A percentile compares a stretch with the other conserved stretches of the same genome.
Conservation (phyloP, 73 alveolate genomes). For the Paramecium pentaurelia region DNA sequence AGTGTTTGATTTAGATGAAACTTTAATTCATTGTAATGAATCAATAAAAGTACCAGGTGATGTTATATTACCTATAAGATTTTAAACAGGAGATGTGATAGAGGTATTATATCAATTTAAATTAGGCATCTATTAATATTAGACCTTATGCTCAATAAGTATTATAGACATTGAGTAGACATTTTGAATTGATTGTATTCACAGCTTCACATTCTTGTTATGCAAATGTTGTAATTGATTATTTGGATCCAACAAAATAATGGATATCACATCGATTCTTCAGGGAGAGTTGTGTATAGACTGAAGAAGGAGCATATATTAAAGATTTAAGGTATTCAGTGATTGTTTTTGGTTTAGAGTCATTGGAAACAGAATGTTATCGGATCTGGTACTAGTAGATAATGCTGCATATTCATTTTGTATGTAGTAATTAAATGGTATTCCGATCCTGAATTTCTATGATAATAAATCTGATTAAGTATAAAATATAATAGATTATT, state of each 20-base stretch:
- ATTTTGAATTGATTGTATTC: conserved; percentile 57
- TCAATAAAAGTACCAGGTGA: conserved; percentile 49
- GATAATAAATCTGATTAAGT: conserved; percentile 55
- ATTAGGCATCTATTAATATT: conserved; percentile 62
- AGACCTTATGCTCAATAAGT: conserved; percentile 65
- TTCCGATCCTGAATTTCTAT: conserved; percentile 47
- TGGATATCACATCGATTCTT: conserved; percentile 54
- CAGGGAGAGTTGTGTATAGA: conserved; percentile 62
- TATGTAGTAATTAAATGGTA: conserved; percentile 40
- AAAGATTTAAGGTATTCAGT: conserved; percentile 55
- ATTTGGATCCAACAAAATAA: conserved; percentile 61
- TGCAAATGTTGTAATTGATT: conserved; percentile 63
- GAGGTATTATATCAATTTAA: conserved; percentile 22
- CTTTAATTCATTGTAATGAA: conserved; percentile 57
- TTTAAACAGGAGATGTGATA: conserved; percentile 51
- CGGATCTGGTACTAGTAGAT: conserved; percentile 51
- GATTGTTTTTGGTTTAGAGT: conserved; percentile 8
- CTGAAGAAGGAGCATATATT: conserved; percentile 63
- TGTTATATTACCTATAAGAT: conserved; percentile 54
- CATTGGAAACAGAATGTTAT: not conserved
- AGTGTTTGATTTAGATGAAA: conserved; percentile 60
- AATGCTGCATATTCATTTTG: conserved; percentile 61
- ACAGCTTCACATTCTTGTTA: conserved; percentile 65
- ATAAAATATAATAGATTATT: not conserved
- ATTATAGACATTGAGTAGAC: conserved; percentile 43